These are phyloP conservation scores for Dactylonectria macrodidyma DNA, from an alignment of 2,329 filamentous ascomycete genomes.

Conservation along the genomic window DNA sequence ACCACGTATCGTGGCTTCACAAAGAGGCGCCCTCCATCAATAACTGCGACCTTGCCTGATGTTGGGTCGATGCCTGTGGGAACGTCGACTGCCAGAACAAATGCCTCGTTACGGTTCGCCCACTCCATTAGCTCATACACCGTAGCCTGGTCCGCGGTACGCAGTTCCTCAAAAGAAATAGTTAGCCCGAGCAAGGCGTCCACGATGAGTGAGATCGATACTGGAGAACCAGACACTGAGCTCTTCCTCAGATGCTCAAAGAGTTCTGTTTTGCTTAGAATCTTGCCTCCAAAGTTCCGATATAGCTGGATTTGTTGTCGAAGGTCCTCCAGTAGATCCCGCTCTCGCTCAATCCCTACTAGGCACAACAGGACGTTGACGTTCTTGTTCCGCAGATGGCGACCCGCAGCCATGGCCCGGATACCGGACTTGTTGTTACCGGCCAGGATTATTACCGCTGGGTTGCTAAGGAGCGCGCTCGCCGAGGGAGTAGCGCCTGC, in stretches of 20 bases:
- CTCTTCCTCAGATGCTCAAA: conserved; percentile 72
- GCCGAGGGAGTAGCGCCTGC: conserved; percentile 56
- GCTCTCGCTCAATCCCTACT: conserved; percentile 86
- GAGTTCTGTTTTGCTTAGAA: conserved; percentile 73
- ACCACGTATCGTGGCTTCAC: conserved; percentile 88
- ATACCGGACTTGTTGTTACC: conserved; percentile 95
- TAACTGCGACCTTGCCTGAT: conserved; percentile 75
- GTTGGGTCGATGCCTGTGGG: conserved; percentile 90
- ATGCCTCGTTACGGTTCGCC: conserved; percentile 89
- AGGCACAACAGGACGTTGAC: conserved; percentile 87
- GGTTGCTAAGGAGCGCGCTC: conserved; percentile 49
- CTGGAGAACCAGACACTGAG: conserved; percentile 57
- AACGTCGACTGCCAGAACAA: conserved; percentile 89
- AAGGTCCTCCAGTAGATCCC: conserved; percentile 84
- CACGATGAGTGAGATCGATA: conserved; percentile 83
- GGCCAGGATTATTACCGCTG: conserved; percentile 81
- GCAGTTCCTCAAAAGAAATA: conserved; percentile 89
- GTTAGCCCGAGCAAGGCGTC: conserved; percentile 92
- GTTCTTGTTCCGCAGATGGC: conserved; percentile 89
- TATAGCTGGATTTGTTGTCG: conserved; percentile 88
- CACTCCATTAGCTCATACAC: conserved; percentile 94
- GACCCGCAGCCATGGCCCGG: conserved; percentile 85
- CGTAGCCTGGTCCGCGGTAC: conserved; percentile 84
- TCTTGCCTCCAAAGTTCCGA: conserved; percentile 84
- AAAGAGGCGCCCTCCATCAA: conserved; percentile 84